Evolutionary conservation across 163 green algal species (phyloP), one percentile per base, ranked within the genome.

Genomic region (Smithsoniella earleae): DNA sequence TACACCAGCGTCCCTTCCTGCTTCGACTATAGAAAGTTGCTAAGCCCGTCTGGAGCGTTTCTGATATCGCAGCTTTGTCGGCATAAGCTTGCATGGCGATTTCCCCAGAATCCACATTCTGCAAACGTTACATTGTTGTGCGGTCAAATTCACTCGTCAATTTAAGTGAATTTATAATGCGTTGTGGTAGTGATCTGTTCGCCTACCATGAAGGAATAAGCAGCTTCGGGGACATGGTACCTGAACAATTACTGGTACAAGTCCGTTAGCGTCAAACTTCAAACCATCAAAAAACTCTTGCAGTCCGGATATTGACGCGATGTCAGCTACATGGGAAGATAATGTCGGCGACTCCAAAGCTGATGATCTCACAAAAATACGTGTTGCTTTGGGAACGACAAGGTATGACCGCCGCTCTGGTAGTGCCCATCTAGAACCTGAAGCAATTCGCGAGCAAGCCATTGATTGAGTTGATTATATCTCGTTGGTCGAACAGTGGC

Each of bases 51-150:
- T 96, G 87, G 30, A 99, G 52, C 0, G 94, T 98, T 75, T 97
- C 91, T 36, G 54, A 83, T 0, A 99, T 52, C 0, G 90, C 93
- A 1, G 80, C 81, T 2, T 88, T 74, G 85, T 98, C 86, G 5
- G 92, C 86, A 81, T 95, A 99, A 2, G 90, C 94, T 78, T 98
- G 92, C 94, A 99, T 99, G 16, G 97, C 82, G 31, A 98, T 77
- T 66, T 93, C 89, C 2, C 94, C 94, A 0, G 93, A 98, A 78
- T 98, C 93, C 2, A 95, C 83, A 74, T 99, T 82, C 87, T 97
- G 86, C 76, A 69, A 49, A 49, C 10, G 10, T 49, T 13, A 66
- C 52, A 20, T 8, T 8, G 52, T 66, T 13, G 8, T 37, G 52
- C 16, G 8, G 8, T 8, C 52, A 34, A 36, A 16, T 37, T 6